Percentiles rank a stretch among this genome's conserved stretches.
Evolutionary conservation across 2,329 filamentous ascomycete species (phyloP).

Genomic region (Trichoderma gracile): DNA sequence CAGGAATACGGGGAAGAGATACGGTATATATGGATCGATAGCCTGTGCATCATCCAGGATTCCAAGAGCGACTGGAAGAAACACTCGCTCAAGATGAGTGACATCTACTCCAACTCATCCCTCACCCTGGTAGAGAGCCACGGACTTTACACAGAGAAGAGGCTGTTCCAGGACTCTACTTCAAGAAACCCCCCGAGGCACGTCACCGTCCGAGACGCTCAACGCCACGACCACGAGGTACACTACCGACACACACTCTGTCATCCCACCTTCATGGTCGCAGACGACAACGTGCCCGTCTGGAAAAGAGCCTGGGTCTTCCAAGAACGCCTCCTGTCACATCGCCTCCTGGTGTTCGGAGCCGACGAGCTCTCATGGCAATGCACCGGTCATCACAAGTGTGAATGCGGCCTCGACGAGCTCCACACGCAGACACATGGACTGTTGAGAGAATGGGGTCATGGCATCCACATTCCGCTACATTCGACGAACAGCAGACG

Average conservation of each 20-base stretch:
- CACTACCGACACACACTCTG: conserved; percentile 10
- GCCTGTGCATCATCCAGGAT: conserved; percentile 23
- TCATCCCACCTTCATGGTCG: conserved; percentile 18
- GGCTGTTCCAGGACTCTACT: conserved; percentile 15
- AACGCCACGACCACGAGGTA: conserved; percentile 1
- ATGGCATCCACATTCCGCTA: conserved; percentile 3
- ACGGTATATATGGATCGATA: conserved; percentile 25
- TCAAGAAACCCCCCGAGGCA: not conserved
- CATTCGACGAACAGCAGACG: conserved; percentile 10
- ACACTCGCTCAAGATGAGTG: conserved; percentile 21
- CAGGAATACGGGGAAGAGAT: conserved; percentile 13
- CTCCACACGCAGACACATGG: not conserved
- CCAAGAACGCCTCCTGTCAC: conserved; percentile 21
- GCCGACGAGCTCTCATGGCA: conserved; percentile 24
- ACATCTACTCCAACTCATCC: conserved; percentile 18
- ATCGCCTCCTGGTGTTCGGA: conserved; percentile 20
- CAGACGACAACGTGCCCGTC: not conserved
- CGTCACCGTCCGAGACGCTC: conserved; percentile 1
- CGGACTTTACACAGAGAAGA: not conserved
- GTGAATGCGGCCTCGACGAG: conserved; percentile 22
- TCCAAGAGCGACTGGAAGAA: conserved; percentile 15
- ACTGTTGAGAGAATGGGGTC: conserved; percentile 17
- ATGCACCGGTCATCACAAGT: conserved; percentile 11
- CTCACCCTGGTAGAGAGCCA: conserved; percentile 19
- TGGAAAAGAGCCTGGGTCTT: conserved; percentile 24